These are phyloP conservation scores for Grigorovia jiainica DNA, from an alignment of 805 yeast genomes.

Conservation along the genomic window DNA sequence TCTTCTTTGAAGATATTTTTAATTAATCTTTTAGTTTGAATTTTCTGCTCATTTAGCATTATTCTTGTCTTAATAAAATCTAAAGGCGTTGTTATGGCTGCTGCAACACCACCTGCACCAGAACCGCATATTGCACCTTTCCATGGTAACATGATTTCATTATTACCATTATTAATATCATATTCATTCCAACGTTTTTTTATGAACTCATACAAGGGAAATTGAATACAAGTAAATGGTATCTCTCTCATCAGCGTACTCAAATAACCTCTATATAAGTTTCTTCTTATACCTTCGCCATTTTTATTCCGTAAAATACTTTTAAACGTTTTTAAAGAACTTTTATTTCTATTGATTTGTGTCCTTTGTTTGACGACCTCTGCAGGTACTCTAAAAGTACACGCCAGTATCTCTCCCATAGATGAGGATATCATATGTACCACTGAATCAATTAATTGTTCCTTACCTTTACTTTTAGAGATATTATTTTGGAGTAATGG, in stretches of 20 bases:
- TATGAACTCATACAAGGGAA: constrained; percentile 82
- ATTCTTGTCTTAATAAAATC: constrained; percentile 76
- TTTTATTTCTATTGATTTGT: constrained; percentile 50
- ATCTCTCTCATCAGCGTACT: constrained; percentile 91
- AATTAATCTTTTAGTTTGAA: constrained; percentile 41
- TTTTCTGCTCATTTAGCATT: constrained; percentile 54
- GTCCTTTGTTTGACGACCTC: constrained; percentile 94
- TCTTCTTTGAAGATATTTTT: constrained; percentile 53
- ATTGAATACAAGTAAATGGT: constrained; percentile 93
- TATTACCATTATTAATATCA: constrained; percentile 28
- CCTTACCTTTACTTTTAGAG: constrained; percentile 5
- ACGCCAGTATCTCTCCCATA: constrained; percentile 86
- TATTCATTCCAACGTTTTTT: constrained; percentile 47
- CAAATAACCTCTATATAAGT: constrained; percentile 87
- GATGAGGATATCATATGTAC: constrained; percentile 87
- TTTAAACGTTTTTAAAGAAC: constrained; percentile 60
- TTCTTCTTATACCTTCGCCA: constrained; percentile 70
- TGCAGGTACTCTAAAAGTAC: constrained; percentile 90
- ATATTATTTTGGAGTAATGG: constrained; percentile 19
- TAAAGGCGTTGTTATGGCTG: constrained; percentile 71
- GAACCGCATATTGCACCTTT: constrained; percentile 84
- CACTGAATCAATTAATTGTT: constrained; percentile 31
- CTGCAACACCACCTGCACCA: constrained; percentile 73
- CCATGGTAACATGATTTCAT: constrained; percentile 35
- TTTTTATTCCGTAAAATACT: constrained; percentile 50